Evolutionary conservation across 1,284 basidiomycete genomes (phyloP), one percentile per base, ranked within the genome.

Genomic region (Apiotrichum siamense): DNA sequence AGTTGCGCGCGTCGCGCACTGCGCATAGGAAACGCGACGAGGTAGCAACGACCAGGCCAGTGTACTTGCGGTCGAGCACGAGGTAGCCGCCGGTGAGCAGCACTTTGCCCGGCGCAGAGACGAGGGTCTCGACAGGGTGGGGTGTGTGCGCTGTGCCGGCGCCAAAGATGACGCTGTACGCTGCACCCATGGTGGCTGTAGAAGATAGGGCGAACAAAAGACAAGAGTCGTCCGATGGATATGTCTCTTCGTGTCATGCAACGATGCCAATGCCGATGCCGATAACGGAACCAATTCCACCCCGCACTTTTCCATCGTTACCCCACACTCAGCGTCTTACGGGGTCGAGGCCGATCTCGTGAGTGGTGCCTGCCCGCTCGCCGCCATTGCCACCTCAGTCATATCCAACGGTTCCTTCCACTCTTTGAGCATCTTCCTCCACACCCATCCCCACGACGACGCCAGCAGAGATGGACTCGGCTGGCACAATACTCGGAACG

Each of bases 31-130:
- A 98, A 36, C 96, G 81, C 18, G 90, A 88, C 11, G 88, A 88
- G 7, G 94, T 94, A 0, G 88, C 89, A 44, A 96, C 80, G 31
- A 91, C 91, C 49, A 88, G 76, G 39, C 92, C 92, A 26, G 85
- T 83, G 71, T 88, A 89, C 7, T 78, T 74, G 27, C 81, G 83
- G 73, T 96, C 90, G 52, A 96, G 84, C 24, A 97, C 88, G 50
- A 97, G 86, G 76, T 96, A 97, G 3, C 92, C 92, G 2, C 92
- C 92, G 3, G 93, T 89, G 51, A 97, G 73, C 54, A 98, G 82
- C 49, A 97, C 93, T 75, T 98, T 98, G 59, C 94, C 96, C 4
- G 94, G 89, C 1, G 93, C 83, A 24, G 92, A 97, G 48, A 96
- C 82, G 52, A 87, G 79, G 29, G 77, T 78, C n/a, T 36, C 44